Evolutionary conservation across 2,329 filamentous ascomycete genomes (phyloP).

Genomic region (Plenodomus tracheiphilus): DNA sequence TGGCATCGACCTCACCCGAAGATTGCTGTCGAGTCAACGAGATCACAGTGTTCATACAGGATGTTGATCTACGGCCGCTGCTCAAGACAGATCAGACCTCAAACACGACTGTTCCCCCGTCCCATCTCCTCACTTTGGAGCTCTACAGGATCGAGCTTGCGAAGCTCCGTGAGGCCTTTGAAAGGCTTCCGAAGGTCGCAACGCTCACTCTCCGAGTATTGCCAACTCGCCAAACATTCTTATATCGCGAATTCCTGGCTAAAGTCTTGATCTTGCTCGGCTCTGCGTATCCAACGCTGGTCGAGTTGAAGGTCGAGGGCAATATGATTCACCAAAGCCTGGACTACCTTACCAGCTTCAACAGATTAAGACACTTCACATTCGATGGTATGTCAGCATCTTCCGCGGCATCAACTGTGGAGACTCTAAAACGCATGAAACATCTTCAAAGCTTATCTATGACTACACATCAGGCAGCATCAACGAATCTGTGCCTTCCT

Average conservation of each 20-base stretch:
- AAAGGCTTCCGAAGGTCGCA: conserved; percentile 21
- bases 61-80: conserved; percentile 32
- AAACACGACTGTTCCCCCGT: neutral
- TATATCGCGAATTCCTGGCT: conserved; percentile 30
- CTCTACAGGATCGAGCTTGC: conserved; percentile 30
- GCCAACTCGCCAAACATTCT: conserved; percentile 21
- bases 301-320: conserved; percentile 26
- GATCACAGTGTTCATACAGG: conserved; percentile 28
- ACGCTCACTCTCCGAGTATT: conserved; percentile 23
- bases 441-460: conserved; percentile 21
- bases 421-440: conserved; percentile 22
- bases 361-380: conserved; percentile 22
- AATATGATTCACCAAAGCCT: conserved; percentile 29
- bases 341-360: conserved; percentile 17
- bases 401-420: conserved; percentile 17
- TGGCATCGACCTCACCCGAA: conserved; percentile 17
- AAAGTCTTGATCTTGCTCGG: conserved; percentile 18
- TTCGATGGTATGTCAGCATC: conserved; percentile 33
- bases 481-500: neutral
- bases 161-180: conserved; percentile 16
- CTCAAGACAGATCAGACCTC: conserved; percentile 5
- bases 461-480: neutral
- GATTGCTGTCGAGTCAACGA: conserved; percentile 10
- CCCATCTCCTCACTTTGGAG: conserved; percentile 25
- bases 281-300: conserved; percentile 18